Evolutionary conservation across 139 green algal genomes (phyloP).

Genomic region (Limnomonas spitsbergensis): DNA sequence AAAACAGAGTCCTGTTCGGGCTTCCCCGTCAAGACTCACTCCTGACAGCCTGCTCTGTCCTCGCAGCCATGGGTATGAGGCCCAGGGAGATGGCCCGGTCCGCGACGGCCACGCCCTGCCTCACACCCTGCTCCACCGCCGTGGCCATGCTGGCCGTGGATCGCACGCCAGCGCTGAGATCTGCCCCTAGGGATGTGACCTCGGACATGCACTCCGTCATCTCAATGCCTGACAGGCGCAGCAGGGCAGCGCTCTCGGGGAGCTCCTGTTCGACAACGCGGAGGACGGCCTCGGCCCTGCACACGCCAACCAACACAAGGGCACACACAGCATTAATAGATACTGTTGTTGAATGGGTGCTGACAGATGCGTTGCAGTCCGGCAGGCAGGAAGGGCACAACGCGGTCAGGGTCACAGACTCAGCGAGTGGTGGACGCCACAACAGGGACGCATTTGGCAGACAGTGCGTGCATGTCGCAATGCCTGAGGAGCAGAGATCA

Average conservation of each 20-base stretch:
- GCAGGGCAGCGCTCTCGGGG: conserved; percentile 23
- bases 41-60: not conserved
- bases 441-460: too few relatives aligned
- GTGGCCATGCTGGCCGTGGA: conserved; percentile 18
- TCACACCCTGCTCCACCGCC: conserved; percentile 14
- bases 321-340: too few relatives aligned
- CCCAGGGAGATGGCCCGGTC: not conserved
- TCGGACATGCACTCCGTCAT: conserved; percentile 21
- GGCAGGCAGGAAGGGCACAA: too few relatives aligned
- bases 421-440: too few relatives aligned
- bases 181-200: conserved; percentile 8
- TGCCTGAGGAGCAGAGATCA: too few relatives aligned
- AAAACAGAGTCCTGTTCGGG: not conserved
- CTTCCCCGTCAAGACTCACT: not conserved
- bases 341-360: too few relatives aligned
- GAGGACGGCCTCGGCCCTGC: conserved; percentile 9
- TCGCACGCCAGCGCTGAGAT: conserved; percentile 13
- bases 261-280: conserved; percentile 24
- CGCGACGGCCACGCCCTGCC: not conserved
- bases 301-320: not conserved
- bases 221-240: conserved; percentile 28
- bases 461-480: too few relatives aligned
- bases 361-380: too few relatives aligned
- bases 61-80: not conserved
- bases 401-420: too few relatives aligned